Percentiles rank a stretch among this genome's conserved stretches.
Evolutionary conservation across 2,329 filamentous ascomycete genomes (phyloP).

Genomic region (Ophioceras dolichostomum): DNA sequence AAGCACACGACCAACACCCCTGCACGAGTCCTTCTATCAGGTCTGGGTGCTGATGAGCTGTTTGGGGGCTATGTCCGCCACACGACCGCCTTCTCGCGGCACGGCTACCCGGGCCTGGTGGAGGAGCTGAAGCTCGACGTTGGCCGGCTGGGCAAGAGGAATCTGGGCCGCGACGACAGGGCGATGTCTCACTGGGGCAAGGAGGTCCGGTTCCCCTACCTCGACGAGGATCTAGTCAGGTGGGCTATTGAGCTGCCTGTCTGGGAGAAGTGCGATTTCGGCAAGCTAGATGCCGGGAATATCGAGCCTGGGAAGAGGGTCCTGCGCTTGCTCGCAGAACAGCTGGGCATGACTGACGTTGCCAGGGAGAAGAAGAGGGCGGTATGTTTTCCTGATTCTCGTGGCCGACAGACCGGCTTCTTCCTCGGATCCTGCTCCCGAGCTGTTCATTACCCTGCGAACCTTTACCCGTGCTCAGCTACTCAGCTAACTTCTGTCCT

Average conservation of each 20-base stretch:
- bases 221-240: conserved; percentile 76
- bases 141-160: conserved; percentile 76
- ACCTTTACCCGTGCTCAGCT: no score
- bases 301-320: conserved; percentile 74
- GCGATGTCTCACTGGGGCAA: conserved; percentile 81
- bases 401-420: no score
- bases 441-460: no score
- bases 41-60: conserved; percentile 88
- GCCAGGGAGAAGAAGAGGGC: conserved; percentile 88
- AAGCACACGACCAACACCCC: conserved; percentile 31
- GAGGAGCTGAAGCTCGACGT: conserved; percentile 82
- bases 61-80: conserved; percentile 91
- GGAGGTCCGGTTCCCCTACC: conserved; percentile 80
- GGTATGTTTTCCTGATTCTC: conserved; percentile 33
- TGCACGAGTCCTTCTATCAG: conserved; percentile 78
- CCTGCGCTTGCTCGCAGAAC: conserved; percentile 63
- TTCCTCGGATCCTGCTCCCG: no score
- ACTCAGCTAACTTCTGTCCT: conserved; percentile 8
- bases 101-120: conserved; percentile 58
- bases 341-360: conserved; percentile 58
- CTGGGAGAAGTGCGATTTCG: conserved; percentile 83
- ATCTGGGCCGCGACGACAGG: conserved; percentile 86
- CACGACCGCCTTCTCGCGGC: conserved; percentile 57
- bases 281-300: conserved; percentile 16
- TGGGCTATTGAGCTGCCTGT: conserved; percentile 67